These are phyloP conservation scores for Colletotrichum gloeosporioides DNA, from an alignment of 2,329 filamentous ascomycete genomes.

Conservation along the genomic window DNA sequence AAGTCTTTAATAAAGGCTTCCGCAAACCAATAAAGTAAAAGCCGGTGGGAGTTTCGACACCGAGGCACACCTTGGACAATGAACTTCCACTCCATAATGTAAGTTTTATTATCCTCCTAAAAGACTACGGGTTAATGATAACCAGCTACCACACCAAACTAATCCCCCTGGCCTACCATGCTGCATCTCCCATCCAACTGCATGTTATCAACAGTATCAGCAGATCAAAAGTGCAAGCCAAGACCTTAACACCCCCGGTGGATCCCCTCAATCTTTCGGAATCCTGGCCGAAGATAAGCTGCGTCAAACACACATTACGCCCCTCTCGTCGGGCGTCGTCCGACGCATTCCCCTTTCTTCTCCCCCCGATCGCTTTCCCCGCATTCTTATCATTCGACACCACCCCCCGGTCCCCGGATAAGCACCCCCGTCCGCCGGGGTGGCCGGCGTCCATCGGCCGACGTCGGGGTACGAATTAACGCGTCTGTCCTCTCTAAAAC, in stretches of 20 bases:
- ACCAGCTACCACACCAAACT: not conserved
- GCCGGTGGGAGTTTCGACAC: not conserved
- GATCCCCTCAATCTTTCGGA: not conserved
- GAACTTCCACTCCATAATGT: rapidly evolving
- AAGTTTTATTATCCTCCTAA: not conserved
- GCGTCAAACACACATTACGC: not conserved
- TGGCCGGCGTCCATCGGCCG: not conserved
- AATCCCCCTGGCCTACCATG: not conserved
- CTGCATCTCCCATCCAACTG: not conserved
- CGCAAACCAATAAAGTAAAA: not conserved
- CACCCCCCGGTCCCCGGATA: not conserved
- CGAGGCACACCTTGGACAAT: not conserved
- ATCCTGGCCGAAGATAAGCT: constrained; percentile 12
- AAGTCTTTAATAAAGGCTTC: not conserved
- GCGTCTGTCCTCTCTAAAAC: not conserved
- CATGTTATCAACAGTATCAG: not conserved
- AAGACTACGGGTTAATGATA: not conserved
- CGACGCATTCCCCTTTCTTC: not conserved
- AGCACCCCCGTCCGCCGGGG: not conserved
- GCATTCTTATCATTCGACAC: not conserved
- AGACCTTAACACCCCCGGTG: not conserved
- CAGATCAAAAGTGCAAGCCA: not conserved
- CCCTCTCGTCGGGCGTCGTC: not conserved
- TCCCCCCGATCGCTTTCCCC: not conserved
- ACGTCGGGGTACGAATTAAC: not conserved